Evolutionary conservation across 192 early-diverging fungal genomes (phyloP).

Genomic region (Coemansia sp.): DNA sequence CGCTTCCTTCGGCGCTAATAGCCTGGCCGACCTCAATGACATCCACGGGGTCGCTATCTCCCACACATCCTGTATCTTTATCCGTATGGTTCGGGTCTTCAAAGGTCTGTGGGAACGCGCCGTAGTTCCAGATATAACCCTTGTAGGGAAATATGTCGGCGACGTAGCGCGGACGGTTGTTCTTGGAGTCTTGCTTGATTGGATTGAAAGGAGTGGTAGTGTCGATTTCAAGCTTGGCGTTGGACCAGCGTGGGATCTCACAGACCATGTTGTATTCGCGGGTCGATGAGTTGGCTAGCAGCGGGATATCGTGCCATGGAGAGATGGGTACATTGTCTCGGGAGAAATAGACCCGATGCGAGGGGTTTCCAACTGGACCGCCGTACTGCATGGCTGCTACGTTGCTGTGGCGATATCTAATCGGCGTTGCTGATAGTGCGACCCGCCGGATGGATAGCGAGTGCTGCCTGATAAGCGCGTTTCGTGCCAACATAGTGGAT

Average conservation of each 20-base stretch:
- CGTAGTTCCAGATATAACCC: constrained; percentile 99
- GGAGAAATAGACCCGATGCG: constrained; percentile 51
- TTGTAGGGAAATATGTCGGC: constrained; percentile 99
- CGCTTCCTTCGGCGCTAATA: constrained; percentile 87
- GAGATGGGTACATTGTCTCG: constrained; percentile 78
- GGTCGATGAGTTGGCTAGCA: constrained; percentile 73
- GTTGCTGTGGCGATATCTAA: constrained; percentile 10
- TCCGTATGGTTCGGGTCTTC: constrained; percentile 91
- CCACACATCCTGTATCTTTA: constrained; percentile 92
- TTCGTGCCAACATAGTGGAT: constrained; percentile 4
- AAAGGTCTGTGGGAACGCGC: constrained; percentile 99
- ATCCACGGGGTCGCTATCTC: constrained; percentile 98
- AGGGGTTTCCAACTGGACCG: constrained; percentile 28
- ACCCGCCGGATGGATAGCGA: background rate
- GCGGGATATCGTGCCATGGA: constrained; percentile 98
- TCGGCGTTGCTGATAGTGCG: background rate
- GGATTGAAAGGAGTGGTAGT: constrained; percentile 97
- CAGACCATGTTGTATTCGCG: constrained; percentile 96
- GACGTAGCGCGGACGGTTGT: constrained; percentile 97
- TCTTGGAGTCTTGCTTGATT: constrained; percentile 98
- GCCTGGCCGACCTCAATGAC: constrained; percentile 98
- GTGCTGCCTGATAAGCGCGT: background rate
- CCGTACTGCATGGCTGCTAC: constrained; percentile 14
- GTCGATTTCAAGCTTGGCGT: constrained; percentile 95
- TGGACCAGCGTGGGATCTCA: constrained; percentile 97